phyloP scores from a whole-genome alignment of 108 stramenopile genomes.

The Pseudonitzschia pungens region DNA sequence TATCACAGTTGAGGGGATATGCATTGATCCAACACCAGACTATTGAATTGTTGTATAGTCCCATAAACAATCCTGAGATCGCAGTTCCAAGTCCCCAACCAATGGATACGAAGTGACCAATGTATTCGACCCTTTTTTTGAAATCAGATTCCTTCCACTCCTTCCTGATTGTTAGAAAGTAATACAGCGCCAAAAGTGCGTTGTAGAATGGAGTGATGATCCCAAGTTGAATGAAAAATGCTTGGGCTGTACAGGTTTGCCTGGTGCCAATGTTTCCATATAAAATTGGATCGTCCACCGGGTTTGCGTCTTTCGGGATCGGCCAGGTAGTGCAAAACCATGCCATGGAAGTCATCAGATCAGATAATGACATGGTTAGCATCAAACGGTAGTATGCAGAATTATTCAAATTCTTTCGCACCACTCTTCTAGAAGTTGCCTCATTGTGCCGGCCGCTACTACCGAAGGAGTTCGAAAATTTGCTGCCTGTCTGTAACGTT shows the following conservation, averaged over 20 bases:
- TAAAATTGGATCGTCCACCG: no score
- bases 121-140: slow-evolving; percentile 28
- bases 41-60: slow-evolving; percentile 42
- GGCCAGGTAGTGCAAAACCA: slow-evolving; percentile 12
- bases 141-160: slow-evolving; percentile 35
- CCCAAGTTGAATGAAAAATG: slow-evolving; percentile 45
- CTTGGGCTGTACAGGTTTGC: slow-evolving; percentile 42
- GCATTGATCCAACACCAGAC: slow-evolving; percentile 59
- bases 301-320: slow-evolving; percentile 13
- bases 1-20: slow-evolving; percentile 35
- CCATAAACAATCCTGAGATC: slow-evolving; percentile 32
- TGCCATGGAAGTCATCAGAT: slow-evolving; percentile 6
- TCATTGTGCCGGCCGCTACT: background rate
- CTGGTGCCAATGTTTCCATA: slow-evolving; percentile 30
- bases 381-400: slow-evolving; percentile 35
- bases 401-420: slow-evolving; percentile 2
- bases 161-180: slow-evolving; percentile 42
- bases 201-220: slow-evolving; percentile 24
- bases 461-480: background rate
- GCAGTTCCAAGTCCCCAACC: slow-evolving; percentile 32
- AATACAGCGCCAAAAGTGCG: slow-evolving; percentile 35
- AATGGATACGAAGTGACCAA: slow-evolving; percentile 24
- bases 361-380: slow-evolving; percentile 24
- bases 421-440: background rate
- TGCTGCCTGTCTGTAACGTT: background rate